Conservation (phyloP, 108 stramenopile species). For the Thalassiosira profunda region DNA sequence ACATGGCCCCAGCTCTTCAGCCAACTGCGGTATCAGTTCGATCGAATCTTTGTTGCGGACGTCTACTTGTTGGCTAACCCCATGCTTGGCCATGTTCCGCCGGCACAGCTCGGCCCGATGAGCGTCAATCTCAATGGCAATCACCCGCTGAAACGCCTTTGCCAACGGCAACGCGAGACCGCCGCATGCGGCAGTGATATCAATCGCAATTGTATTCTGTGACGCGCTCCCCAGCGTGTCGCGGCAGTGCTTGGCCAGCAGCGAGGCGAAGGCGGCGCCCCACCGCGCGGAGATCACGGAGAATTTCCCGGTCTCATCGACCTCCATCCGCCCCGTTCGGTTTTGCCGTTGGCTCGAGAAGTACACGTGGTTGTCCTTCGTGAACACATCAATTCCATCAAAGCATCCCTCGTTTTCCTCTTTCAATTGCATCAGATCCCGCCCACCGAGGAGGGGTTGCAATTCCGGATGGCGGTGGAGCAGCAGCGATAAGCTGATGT, state of each 20-base stretch:
- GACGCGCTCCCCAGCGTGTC: background rate
- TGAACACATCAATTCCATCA: background rate
- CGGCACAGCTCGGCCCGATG: conserved; percentile 43
- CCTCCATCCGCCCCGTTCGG: conserved; percentile 31
- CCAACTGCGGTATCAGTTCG: conserved; percentile 22
- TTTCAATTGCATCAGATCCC: conserved; percentile 28
- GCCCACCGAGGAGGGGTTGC: conserved; percentile 36
- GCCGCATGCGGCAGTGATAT: conserved; percentile 57
- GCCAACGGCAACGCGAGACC: conserved; percentile 47
- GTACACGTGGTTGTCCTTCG: background rate
- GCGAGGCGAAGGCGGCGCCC: conserved; percentile 42
- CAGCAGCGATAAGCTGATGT: conserved; percentile 33
- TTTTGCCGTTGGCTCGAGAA: background rate
- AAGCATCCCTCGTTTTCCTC: background rate
- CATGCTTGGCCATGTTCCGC: conserved; percentile 45
- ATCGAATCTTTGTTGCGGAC: conserved; percentile 47
- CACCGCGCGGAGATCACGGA: conserved; percentile 51
- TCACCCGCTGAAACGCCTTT: conserved; percentile 25
- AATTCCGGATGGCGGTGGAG: conserved; percentile 42
- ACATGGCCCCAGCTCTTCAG: background rate
- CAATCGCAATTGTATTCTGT: conserved; percentile 27
- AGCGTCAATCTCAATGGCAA: conserved; percentile 54
- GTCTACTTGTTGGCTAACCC: conserved; percentile 17
- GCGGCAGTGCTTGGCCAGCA: conserved; percentile 24
- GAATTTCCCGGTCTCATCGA: conserved; percentile 48